Conservation (phyloP, 768 basidiomycete genomes). For the Tylopilus sp. region DNA sequence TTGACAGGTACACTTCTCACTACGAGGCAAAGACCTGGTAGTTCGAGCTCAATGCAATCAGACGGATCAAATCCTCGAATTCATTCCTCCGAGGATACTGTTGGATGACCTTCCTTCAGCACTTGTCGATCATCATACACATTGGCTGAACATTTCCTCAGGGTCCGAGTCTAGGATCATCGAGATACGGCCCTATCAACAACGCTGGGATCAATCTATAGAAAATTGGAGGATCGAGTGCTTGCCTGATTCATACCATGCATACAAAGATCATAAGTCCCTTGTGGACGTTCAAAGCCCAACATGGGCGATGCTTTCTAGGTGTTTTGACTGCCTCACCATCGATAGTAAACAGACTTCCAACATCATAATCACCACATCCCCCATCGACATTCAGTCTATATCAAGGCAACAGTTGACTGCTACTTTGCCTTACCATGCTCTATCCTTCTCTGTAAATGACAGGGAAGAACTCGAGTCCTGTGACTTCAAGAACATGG, state of each 20-base stretch:
- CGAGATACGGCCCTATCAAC: neutral
- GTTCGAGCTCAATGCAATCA: neutral
- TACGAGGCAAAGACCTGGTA: neutral
- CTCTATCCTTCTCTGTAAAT: neutral
- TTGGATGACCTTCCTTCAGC: neutral
- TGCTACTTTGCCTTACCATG: neutral
- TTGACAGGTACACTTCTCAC: neutral
- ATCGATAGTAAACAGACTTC: too few species aligned
- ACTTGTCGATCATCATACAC: neutral
- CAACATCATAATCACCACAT: neutral
- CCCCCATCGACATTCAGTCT: neutral
- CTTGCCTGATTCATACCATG: neutral
- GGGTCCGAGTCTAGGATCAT: too few species aligned
- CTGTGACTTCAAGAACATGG: neutral
- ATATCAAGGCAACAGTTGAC: too few species aligned
- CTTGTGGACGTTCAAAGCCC: neutral
- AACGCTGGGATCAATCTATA: neutral
- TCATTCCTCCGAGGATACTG: neutral
- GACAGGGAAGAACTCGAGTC: neutral
- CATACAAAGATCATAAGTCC: neutral
- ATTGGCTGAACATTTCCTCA: neutral
- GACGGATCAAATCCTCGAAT: neutral
- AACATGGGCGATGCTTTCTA: neutral
- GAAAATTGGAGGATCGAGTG: neutral
- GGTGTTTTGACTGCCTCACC: neutral